Base-by-base conservation (phyloP, 1,139 yeast genomes). In the Scheffersomyces illinoinensis region DNA sequence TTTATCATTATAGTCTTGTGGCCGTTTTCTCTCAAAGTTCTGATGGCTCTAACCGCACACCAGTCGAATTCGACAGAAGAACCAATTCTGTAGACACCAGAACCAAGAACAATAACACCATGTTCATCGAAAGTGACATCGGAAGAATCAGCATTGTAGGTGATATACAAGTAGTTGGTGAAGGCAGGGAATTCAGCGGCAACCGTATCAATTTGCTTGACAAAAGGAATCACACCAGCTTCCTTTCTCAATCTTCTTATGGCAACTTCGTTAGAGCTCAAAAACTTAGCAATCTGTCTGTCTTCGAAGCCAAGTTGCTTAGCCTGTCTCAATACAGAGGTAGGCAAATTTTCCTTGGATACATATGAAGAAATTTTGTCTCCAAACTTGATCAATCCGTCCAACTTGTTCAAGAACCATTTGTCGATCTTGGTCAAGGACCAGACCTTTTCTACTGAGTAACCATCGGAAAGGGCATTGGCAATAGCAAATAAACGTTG, bases 181-280 rank as follows among this genome's bases (percentile, higher is more conserved):
- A 78, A 86, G 56, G 98, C 98, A 58, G 99, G 99, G 88, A 95
- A 95, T 77, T 95, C 99, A 57, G 99, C 99, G 58, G 99, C 99
- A 68, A 95, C 97, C 48, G 99, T 95, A 81, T 95, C 99, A 70
- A 95, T 95, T 79, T 93, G 97, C 78, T 95, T 95, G 66, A 93
- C 98, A 73, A 91, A 92, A 69, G 99, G 99, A 64, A 88, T 79
- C 64, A 95, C 88, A 61, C 97, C 97, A 59, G 86, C 87, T 71
- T 92, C 97, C 72, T 90, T 88, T 82, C 99, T 89, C 70, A 90
- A 81, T 76, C 96, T 86, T 79, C 99, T 89, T 66, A 95, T 89
- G 58, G 97, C 97, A 62, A 93, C 90, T 79, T 95, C 99, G 73
- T 92, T 93, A 57, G 97, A 91, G 71, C 88, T 89, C 69, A 91